A percentile compares a stretch with the other conserved stretches of the same genome.
Conservation (phyloP, 2,329 filamentous ascomycete genomes). For the Onygena corvina region DNA sequence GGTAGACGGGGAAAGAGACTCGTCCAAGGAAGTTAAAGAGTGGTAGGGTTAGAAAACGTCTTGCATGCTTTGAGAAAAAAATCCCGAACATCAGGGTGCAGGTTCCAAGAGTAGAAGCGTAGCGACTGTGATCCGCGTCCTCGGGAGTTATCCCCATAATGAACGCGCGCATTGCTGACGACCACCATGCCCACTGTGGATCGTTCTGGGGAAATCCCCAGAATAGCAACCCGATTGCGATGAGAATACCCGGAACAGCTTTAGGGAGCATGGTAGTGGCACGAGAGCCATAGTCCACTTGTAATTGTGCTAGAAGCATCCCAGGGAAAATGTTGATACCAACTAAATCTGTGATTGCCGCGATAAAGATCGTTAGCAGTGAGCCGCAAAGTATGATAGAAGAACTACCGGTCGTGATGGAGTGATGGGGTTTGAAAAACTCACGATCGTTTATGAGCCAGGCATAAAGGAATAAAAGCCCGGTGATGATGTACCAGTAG, state of each 20-base stretch:
- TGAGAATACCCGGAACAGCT: constrained; percentile 17
- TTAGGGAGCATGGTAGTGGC: constrained; percentile 17
- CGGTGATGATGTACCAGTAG: constrained; percentile 26
- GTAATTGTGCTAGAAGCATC: constrained; percentile 20
- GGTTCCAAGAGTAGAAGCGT: constrained; percentile 19
- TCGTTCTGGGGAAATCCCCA: constrained; percentile 21
- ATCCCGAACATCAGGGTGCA: constrained; percentile 18
- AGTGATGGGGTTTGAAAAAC: constrained; percentile 6
- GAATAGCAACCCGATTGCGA: constrained; percentile 19
- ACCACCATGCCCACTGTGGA: constrained; percentile 19
- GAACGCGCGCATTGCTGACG: constrained; percentile 13
- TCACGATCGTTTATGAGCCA: constrained; percentile 23
- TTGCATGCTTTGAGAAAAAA: constrained; percentile 18
- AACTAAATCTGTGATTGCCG: constrained; percentile 15
- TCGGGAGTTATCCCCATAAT: constrained; percentile 15
- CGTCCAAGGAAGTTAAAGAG: constrained; percentile 22
- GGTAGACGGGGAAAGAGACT: constrained; percentile 22
- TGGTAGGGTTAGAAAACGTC: constrained; percentile 16
- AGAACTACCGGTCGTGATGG: not conserved
- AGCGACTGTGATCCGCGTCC: constrained; percentile 18
- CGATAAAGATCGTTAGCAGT: constrained; percentile 7
- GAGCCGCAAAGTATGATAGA: not conserved
- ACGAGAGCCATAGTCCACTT: constrained; percentile 18
- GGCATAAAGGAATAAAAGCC: constrained; percentile 29
- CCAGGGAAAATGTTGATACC: constrained; percentile 22